These are phyloP conservation scores for Lipomyces kockii DNA, from an alignment of 805 yeast species.

Conservation along the genomic window DNA sequence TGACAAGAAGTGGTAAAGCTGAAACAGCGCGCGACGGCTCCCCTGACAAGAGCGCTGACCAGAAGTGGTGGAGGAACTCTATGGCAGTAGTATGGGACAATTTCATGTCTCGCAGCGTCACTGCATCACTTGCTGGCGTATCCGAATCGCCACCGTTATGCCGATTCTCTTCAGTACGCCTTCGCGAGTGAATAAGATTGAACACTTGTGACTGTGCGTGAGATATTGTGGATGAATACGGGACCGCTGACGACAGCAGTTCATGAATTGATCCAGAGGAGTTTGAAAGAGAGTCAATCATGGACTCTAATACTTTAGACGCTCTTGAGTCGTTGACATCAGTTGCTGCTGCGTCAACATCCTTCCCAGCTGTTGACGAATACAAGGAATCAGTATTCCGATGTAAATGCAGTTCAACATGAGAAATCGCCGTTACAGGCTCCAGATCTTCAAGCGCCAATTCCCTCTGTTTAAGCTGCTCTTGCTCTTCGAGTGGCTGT, in stretches of 20 bases:
- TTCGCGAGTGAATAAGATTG: constrained; percentile 28
- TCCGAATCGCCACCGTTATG: constrained; percentile 40
- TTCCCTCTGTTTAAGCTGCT: constrained; percentile 21
- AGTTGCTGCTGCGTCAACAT: neutral
- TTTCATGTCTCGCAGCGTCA: constrained; percentile 56
- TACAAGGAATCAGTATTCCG: constrained; percentile 9
- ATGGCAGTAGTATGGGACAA: constrained; percentile 72
- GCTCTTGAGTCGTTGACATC: neutral
- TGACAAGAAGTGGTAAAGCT: constrained; percentile 53
- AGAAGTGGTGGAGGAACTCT: constrained; percentile 77
- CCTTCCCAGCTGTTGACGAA: neutral
- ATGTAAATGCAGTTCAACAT: constrained; percentile 35
- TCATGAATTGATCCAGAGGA: constrained; percentile 11
- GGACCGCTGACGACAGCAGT: constrained; percentile 13
- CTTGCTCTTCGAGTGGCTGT: constrained; percentile 40
- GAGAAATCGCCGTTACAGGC: constrained; percentile 10
- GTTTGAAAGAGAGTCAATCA: constrained; percentile 10
- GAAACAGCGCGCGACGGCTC: constrained; percentile 50
- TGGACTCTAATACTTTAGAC: neutral
- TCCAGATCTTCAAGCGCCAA: constrained; percentile 31
- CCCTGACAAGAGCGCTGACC: constrained; percentile 62
- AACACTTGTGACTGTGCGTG: constrained; percentile 28
- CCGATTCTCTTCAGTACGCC: constrained; percentile 31
- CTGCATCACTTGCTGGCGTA: constrained; percentile 31
- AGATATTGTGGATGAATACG: constrained; percentile 6